A percentile compares a stretch with the other conserved stretches of the same genome.
Evolutionary conservation across 1,139 yeast species (phyloP).

Genomic region (Scheffersomyces illinoinensis): DNA sequence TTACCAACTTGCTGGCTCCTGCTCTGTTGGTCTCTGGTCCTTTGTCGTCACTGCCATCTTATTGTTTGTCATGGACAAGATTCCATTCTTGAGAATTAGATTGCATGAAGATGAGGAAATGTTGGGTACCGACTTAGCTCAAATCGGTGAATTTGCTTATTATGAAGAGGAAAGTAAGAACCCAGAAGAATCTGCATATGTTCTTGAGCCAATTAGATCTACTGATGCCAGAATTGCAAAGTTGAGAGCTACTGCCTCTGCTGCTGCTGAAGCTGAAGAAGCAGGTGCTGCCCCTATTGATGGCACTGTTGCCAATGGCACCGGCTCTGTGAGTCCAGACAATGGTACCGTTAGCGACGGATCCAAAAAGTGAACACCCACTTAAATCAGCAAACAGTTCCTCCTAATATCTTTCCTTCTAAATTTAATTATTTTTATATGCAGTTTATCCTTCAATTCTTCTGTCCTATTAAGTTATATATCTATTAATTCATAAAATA

Average conservation of each 20-base stretch:
- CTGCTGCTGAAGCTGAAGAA: slow-evolving; percentile 12
- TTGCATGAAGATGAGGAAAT: slow-evolving; percentile 88
- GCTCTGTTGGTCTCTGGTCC: slow-evolving; percentile 77
- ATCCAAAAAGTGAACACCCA: slow-evolving; percentile 13
- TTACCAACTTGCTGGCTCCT: slow-evolving; percentile 86
- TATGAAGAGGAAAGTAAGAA: slow-evolving; percentile 41
- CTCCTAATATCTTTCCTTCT: neutral
- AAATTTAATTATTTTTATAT: neutral
- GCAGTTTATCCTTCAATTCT: neutral
- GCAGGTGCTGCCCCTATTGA: slow-evolving; percentile 9
- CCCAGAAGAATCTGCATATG: slow-evolving; percentile 41
- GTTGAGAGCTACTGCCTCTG: slow-evolving; percentile 27
- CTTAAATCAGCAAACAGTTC: neutral
- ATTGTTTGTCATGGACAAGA: slow-evolving; percentile 69
- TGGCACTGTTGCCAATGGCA: slow-evolving; percentile 19
- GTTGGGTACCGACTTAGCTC: slow-evolving; percentile 83
- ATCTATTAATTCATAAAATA: neutral
- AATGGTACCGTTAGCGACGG: slow-evolving; percentile 21
- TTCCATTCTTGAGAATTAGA: slow-evolving; percentile 83
- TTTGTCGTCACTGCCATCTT: slow-evolving; percentile 74
- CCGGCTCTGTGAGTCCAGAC: slow-evolving; percentile 18
- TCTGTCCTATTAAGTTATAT: neutral
- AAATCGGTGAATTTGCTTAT: slow-evolving; percentile 84
- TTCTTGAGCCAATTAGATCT: slow-evolving; percentile 77
- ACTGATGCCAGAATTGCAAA: slow-evolving; percentile 43